Evolutionary conservation across 2,329 filamentous ascomycete genomes (phyloP).

Genomic region (Fusarium vanettenii): DNA sequence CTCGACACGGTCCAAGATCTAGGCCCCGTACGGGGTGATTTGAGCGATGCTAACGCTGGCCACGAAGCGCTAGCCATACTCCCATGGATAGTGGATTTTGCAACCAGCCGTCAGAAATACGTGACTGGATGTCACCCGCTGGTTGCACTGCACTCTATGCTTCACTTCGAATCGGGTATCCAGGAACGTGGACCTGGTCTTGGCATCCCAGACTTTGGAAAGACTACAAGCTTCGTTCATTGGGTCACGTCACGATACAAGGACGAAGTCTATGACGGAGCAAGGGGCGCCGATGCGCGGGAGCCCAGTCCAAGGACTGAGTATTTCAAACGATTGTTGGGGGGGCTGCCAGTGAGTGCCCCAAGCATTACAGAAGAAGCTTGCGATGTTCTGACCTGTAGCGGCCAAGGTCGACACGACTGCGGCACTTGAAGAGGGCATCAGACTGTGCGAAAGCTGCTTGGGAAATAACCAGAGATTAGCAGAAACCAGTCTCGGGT

Average conservation of each 20-base stretch:
- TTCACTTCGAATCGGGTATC: neutral
- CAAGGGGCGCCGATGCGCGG: no score
- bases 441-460: neutral
- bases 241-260: neutral
- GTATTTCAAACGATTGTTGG: neutral
- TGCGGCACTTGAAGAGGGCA: neutral
- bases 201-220: neutral
- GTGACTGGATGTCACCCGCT: conserved; percentile 6
- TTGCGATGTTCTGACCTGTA: neutral
- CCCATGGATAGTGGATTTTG: neutral
- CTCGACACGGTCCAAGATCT: neutral
- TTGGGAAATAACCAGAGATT: neutral
- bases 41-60: neutral
- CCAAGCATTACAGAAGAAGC: no score
- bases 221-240: neutral
- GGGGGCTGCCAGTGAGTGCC: neutral
- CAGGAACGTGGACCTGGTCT: neutral
- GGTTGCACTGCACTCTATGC: neutral
- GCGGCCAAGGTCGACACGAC: neutral
- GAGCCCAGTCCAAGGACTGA: neutral
- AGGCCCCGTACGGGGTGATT: neutral
- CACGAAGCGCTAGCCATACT: neutral
- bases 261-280: neutral
- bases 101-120: neutral
- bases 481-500: neutral